These are phyloP conservation scores for Furcasterigmium furcatum DNA, from an alignment of 2,329 filamentous ascomycete genomes.

Conservation along the genomic window DNA sequence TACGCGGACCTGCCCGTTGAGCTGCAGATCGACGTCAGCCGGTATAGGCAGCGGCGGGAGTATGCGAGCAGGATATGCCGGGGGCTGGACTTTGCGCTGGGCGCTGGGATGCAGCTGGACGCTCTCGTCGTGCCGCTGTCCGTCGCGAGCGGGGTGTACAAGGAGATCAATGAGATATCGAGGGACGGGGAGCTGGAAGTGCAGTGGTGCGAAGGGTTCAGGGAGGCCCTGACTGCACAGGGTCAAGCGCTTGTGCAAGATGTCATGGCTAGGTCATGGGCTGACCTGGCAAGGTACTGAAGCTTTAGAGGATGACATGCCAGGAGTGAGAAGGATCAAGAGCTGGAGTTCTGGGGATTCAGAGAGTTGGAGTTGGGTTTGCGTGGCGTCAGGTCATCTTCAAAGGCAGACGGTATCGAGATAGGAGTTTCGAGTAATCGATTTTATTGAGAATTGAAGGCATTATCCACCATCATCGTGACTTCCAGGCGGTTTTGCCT, in stretches of 20 bases:
- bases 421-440: too few relatives aligned
- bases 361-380: slow-evolving; percentile 32
- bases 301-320: too few relatives aligned
- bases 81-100: slow-evolving; percentile 43
- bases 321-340: too few relatives aligned
- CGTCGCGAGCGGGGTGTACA: slow-evolving; percentile 39
- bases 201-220: slow-evolving; percentile 45
- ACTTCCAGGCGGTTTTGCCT: too few relatives aligned
- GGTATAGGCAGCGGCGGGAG: slow-evolving; percentile 40
- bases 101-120: slow-evolving; percentile 41
- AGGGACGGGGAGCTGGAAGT: slow-evolving; percentile 41
- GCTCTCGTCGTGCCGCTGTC: slow-evolving; percentile 39
- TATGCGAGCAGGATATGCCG: slow-evolving; percentile 48
- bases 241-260: slow-evolving; percentile 35
- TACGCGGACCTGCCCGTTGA: slow-evolving; percentile 33
- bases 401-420: too few relatives aligned
- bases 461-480: too few relatives aligned
- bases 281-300: background rate
- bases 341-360: too few relatives aligned
- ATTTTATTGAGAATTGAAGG: too few relatives aligned
- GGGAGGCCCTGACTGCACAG: slow-evolving; percentile 30
- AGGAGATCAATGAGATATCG: slow-evolving; percentile 29
- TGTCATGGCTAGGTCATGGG: background rate
- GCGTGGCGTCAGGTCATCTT: too few relatives aligned
- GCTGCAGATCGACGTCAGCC: slow-evolving; percentile 35